Evolutionary conservation across 768 basidiomycete species (phyloP), one percentile per base, ranked within the genome.

Genomic region (Tulasnella sp.): DNA sequence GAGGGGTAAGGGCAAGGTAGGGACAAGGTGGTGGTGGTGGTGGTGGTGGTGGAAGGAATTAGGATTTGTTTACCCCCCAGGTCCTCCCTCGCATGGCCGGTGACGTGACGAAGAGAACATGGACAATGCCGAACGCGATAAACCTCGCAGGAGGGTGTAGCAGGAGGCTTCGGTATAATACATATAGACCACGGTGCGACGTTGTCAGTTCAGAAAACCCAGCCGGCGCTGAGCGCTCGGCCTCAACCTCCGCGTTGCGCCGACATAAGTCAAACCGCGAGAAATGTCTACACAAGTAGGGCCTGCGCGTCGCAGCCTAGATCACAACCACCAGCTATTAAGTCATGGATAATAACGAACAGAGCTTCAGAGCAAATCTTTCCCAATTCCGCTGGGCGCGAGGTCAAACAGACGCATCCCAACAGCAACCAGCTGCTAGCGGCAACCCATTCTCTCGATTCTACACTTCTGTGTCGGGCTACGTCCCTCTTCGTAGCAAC

Each of bases 331-430:
- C 31, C 18, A 69, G 64, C 54, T 69, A 24, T 37, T 28, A 14
- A 69, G 28, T 31, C 64, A 75, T 75, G 74, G 46, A 48, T 20
- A 80, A 58, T 14, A 82, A 88, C 81, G 94, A 96, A 86, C 93
- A 92, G 84, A 89, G 84, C 83, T 96, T 96, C 85, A 90, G 93
- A 73, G 85, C 86, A 50, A 94, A 92, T 82, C 91, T 96, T 82
- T 93, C 92, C 2, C 94, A 95, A 82, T 96, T 97, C 82, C 92
- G 94, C 79, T 97, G 96, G 96, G 91, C 95, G 0, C 88, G 91
- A 79, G 92, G 93, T 22, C 88, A 85, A 58, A 92, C 88, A 34
- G 91, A 95, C 86, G 94, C 95, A 84, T 92, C 94, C 41, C 83
- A 12, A 79, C 83, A 11, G 76, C 83, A 3, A 42, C 86, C 87